Base-by-base conservation (phyloP, 78 protist species). In the Tieghemostelium lacteum region DNA sequence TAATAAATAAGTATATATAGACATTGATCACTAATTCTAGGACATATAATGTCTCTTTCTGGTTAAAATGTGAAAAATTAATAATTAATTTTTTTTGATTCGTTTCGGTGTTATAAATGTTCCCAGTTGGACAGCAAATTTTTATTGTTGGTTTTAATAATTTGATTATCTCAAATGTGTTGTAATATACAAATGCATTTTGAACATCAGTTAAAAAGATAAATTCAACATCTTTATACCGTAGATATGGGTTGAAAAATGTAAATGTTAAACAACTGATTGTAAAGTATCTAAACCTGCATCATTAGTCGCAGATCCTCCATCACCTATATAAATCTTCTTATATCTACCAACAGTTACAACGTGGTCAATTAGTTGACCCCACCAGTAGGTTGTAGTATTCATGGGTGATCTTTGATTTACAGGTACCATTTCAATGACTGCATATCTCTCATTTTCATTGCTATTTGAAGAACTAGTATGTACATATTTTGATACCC, bases 241-340 rank as follows among this genome's bases (percentile, higher is more conserved):
- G 49, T 64, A 73, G 7, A 54, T 6, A 1, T 36, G 54, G 5
- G 12, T 20, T 20, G 16, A 1, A 24, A 49, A n/a, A 0, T 58
- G 26, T 29, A 62, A 36, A 20, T 67, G 37, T 0, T 22, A 37
- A 8, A 73, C 91, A 19, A 93, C 8, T 17, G 93, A 88, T 33
- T 39, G 57, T 17, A 93, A 37, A 6, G 92, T 92, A 54, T 92
- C 85, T 24, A 93, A 6, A 34, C 96, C 96, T 20, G 93, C 96
- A 39, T 93, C 96, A n/a, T 50, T 93, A 14, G 96, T 93, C 7
- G 96, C 88, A 3, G 94, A 73, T 5, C 96, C 96, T 45, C 96
- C 96, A 10, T 87, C 87, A 8, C 94, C 96, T 10, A 93, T 66
- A 4, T 80, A 29, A 24, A 88, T 58, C 4, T 31, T 29, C 16